Base-by-base conservation (phyloP, 805 yeast species). In the Ogataea corticis region DNA sequence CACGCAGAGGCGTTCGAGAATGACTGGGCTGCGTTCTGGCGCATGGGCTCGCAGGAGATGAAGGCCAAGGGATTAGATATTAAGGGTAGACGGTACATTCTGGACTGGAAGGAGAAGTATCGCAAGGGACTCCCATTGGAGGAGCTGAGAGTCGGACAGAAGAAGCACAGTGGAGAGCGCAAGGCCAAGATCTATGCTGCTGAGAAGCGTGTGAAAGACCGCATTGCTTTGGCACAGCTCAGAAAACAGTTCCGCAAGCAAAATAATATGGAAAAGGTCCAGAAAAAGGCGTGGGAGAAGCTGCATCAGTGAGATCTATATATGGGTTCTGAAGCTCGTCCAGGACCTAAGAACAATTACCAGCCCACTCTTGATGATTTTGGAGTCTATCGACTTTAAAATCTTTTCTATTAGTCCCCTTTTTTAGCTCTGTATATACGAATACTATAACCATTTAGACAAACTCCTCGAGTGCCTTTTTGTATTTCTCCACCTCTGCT, bases 81-180 rank as follows among this genome's bases (percentile, higher is more conserved):
- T 2, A 73, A 80, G 37, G 75, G 83, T 36, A 76, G 97, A 63
- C 78, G 83, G 59, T 87, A 87, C 67, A 76, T 91, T 47, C 67
- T 89, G 49, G 70, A 76, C 37, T 90, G 95, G 83, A 74, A 79
- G 39, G 83, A 90, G 58, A 79, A 76, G 56, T 84, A 74, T 58
- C 76, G 79, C 56, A 75, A 78, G 49, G 80, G 83, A 43, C 75
- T 72, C 43, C 57, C 54, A 16, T 68, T 86, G 46, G 58, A 69
- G 46, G 86, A 82, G 58, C 72, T 79, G 52, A 77, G 77, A 55
- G 66, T 71, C 50, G 88, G 91, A 9, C 45, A 33, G n/a, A 83
- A 76, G 72, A 88, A 88, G 74, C 72, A 81, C 68, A 97, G 97
- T 19, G 96, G 97, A 59, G 97, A 90, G 68, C 79, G 96, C 64